Base-by-base conservation (phyloP, 495 filamentous ascomycete genomes). In the Choiromyces venosus region DNA sequence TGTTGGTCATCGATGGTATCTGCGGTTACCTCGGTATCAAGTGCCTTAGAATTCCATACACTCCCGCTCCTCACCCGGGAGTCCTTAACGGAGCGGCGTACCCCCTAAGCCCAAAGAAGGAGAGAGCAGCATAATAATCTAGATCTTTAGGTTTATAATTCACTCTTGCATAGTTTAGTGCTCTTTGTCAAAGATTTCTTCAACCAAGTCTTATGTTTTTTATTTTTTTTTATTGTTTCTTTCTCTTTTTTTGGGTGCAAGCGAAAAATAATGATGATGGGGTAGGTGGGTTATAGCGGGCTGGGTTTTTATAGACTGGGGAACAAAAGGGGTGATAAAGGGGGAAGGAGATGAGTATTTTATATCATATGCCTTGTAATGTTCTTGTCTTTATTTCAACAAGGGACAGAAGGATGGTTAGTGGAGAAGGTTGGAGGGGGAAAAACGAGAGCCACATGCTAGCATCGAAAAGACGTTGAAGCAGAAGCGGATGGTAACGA, bases 21-120 rank as follows among this genome's bases (percentile, higher is more conserved):
- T 98, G 96, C 81, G 85, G 88, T 37, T 99, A 92, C 85, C 84
- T 99, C 18, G 93, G 90, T 73, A 98, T 99, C 85, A 94, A 92
- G 79, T 97, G 94, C 82, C 83, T 99, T 52, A 97, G 93, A 2
- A 97, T 99, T 71, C 92, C 91, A 29, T 78, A 84, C 67, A 35
- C 67, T 18, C 77, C 77, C 0, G 65, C 77, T 29, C 25, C 61
- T 29, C 65, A 37, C 0, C 75, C 70, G 21, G 65, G 77, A 2
- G 44, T 65, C 19, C n/a, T 71, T 35, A 79, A 79, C 33, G 77
- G 77, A 19, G 67, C 36, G n/a, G 68, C 46, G 12, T 10, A 40
- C 10, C 67, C 52, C 36, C 66, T 66, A 25, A 76, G 71, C 7
- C 74, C 71, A 36, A 67, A 37, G 67, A 76, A 76, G 67, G 46